A percentile compares a stretch with the other conserved stretches of the same genome.
phyloP scores from a whole-genome alignment of 352 stramenopile genomes.

The Pythium insidiosum region DNA sequence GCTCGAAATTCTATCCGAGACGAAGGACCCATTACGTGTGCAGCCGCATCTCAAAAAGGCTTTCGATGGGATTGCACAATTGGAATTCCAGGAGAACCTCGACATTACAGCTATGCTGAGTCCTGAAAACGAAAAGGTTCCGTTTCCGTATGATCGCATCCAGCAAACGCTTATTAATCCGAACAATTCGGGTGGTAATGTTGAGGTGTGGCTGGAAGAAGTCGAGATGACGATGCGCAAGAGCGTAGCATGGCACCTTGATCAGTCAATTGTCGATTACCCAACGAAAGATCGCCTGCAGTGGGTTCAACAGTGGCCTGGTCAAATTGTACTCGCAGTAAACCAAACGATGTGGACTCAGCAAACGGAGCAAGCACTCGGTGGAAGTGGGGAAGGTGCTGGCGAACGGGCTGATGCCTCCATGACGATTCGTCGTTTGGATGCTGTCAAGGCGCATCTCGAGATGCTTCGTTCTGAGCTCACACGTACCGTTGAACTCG shows the following conservation, averaged over 20 bases:
- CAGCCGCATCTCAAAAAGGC: conserved; percentile 92
- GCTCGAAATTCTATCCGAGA: conserved; percentile 90
- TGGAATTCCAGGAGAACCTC: conserved; percentile 90
- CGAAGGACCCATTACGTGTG: conserved; percentile 91
- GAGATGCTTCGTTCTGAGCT: conserved; percentile 67
- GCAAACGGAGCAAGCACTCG: conserved; percentile 69
- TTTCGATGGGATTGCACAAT: conserved; percentile 89
- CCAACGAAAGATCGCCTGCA: conserved; percentile 78
- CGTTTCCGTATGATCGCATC: conserved; percentile 85
- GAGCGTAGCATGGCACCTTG: conserved; percentile 70
- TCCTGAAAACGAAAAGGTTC: conserved; percentile 81
- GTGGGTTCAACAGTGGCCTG: conserved; percentile 91
- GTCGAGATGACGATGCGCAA: conserved; percentile 85
- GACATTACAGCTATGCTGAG: conserved; percentile 90
- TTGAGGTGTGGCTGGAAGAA: conserved; percentile 86
- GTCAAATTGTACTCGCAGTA: conserved; percentile 88
- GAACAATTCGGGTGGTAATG: conserved; percentile 90
- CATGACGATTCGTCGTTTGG: conserved; percentile 16
- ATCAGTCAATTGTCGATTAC: conserved; percentile 83
- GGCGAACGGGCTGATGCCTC: too few relatives aligned
- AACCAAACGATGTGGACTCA: conserved; percentile 91
- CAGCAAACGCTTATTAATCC: conserved; percentile 89
- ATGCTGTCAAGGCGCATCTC: conserved; percentile 55
- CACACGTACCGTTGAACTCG: conserved; percentile 86
- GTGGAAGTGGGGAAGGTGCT: too few relatives aligned